Evolutionary conservation across 1,139 yeast species (phyloP), one percentile per base, ranked within the genome.

Genomic region (Suhomyces taliae): DNA sequence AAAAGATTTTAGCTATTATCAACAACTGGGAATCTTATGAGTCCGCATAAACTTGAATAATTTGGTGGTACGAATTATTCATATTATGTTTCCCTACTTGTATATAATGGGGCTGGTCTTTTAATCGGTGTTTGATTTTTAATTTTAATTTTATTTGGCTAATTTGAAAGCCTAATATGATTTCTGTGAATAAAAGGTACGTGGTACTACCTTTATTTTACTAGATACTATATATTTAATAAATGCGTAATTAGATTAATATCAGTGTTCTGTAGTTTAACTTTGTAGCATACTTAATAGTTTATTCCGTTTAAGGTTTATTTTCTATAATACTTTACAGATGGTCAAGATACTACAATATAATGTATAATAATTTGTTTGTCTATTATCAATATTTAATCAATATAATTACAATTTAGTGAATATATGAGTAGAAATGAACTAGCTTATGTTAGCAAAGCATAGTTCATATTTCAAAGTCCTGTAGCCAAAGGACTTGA

Each of bases 11-110:
- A 78, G 77, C 79, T 48, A 87, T 93, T 59, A 75, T 93, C 60
- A 97, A 93, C 55, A 90, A 90, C 80, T 93, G 99, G 99, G 97
- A 89, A 62, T 75, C 80, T 54, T 90, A 88, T 66, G 90, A 81
- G 61, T 65, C 67, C 40, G 79, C 79, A 50, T 74, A 64, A 59
- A 39, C 40, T 27, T 39, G 15, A 34, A 32, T 12, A 44, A 33
- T 42, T 50, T 50, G 39, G 52, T 49, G 52, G 52, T 49, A 49
- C 52, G 52, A 49, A 41, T 39, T 34, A 12, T 39, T 26, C 11
- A 32, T 15, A n/a, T 14, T 36, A 29, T 27, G 32, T 29, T 29
- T 31, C 7, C 14, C 35, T 19, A 34, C 47, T 38, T 41, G 47
- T 41, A 37, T 19, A 40, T 41, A 41, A 15, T 34, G 34, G 12